These are phyloP conservation scores for Rhodomyrtus psidioides DNA, from an alignment of 441 rosid species.

Conservation along the genomic window DNA sequence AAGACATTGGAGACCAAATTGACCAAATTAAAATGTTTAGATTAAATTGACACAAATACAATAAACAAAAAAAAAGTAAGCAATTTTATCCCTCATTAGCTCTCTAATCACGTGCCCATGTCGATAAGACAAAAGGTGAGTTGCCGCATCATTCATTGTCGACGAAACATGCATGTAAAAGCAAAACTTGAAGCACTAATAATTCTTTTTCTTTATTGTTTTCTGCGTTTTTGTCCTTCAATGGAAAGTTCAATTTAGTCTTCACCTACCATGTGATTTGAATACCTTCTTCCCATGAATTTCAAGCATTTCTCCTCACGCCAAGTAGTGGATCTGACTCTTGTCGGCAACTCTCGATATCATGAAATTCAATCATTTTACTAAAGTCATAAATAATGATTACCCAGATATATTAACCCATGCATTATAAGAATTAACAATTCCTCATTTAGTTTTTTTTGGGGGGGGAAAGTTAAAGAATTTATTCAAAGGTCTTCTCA, in stretches of 20 bases:
- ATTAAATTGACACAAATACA: no score
- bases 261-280: neutral
- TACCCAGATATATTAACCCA: neutral
- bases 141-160: slow-evolving; percentile 7
- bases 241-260: neutral
- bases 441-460: no score
- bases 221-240: neutral
- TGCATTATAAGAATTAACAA: no score
- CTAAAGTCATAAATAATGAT: neutral
- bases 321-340: neutral
- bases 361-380: neutral
- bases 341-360: neutral
- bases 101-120: neutral
- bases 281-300: neutral
- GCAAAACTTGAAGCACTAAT: neutral
- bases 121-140: neutral
- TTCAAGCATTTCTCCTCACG: neutral
- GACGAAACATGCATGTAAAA: slow-evolving; percentile 1
- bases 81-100: no score
- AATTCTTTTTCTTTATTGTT: neutral
- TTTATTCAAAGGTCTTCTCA: neutral
- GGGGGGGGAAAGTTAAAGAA: neutral
- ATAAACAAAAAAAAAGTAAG: no score
- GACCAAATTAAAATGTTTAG: no score
- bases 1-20: no score